Conservation (phyloP, 257 asterid species). For the Paulownia fortunei region DNA sequence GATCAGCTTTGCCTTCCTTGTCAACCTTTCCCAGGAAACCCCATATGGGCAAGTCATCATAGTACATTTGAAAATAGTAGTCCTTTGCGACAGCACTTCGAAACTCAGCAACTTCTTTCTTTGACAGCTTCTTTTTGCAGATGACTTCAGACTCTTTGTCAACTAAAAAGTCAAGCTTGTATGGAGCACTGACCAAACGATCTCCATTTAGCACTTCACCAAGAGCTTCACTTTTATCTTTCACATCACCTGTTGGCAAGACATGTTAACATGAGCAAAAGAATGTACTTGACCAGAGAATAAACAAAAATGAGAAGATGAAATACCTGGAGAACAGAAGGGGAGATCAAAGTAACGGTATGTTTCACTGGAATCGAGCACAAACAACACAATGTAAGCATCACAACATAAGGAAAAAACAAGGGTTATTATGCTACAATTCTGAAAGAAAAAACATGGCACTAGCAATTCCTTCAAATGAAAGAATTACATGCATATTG, state of each 20-base stretch:
- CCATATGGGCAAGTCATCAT: constrained; percentile 86
- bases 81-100: constrained; percentile 73
- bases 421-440: background rate
- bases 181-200: constrained; percentile 74
- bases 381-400: constrained; percentile 17
- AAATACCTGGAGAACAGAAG: constrained; percentile 71
- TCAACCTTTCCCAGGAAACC: constrained; percentile 79
- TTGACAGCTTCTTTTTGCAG: constrained; percentile 59
- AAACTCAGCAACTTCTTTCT: constrained; percentile 59
- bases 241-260: constrained; percentile 55
- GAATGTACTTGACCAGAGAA: constrained; percentile 11
- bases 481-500: background rate
- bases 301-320: background rate
- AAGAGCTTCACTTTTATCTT: constrained; percentile 77
- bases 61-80: constrained; percentile 80
- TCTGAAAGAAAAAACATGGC: too few species aligned
- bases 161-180: constrained; percentile 67
- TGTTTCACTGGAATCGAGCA: constrained; percentile 60
- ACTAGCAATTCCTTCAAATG: background rate
- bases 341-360: constrained; percentile 81
- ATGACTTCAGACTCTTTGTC: constrained; percentile 62
- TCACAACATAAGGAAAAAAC: background rate
- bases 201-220: constrained; percentile 81
- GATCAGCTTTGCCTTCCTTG: constrained; percentile 69
- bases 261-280: constrained; percentile 23